Base-by-base conservation (phyloP, 2,329 filamentous ascomycete species). In the Blumeriella jaapii region DNA sequence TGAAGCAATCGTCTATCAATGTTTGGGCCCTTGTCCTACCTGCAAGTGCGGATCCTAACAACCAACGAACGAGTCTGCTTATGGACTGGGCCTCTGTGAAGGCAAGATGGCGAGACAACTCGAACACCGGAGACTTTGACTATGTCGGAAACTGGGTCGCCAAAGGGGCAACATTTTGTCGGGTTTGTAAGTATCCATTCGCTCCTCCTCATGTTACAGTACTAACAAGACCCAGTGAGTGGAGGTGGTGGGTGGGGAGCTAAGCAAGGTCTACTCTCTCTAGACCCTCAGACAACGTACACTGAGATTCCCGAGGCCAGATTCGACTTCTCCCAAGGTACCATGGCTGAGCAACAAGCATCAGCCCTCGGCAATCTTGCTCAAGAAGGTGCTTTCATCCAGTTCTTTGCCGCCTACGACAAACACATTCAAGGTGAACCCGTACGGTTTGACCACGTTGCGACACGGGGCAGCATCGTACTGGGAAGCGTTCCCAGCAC, bases 231-330 rank as follows among this genome's bases (percentile, higher is more conserved):
- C 44, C 35, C 63, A 68, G 71, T 87, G 44, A 86, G 82, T 50
- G 84, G 84, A 4, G 84, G 84, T 29, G 84, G 84, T 26, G 84
- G 84, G 13, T 93, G 84, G 84, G 84, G 84, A 11, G 64, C 71
- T 37, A 91, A 89, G 55, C 75, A 80, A 49, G 84, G 84, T 0
- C 61, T 93, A 0, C 61, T 93, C 3, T 84, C 83, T 5, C 65
- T 93, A 3, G 83, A 91, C 51, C 82, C 84, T 3, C 69, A 83
- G 45, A 67, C 63, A 11, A 63, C 56, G 13, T 70, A 71, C 47
- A 60, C 59, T n/a, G 48, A 61, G 12, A 53, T 63, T 6, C 64
- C 68, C 24, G 61, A 73, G 20, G 65, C 71, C 13, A 61, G 65
- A 33, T 62, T 78, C 45, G 60, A 68, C 22, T 74, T 76, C 41